These are phyloP conservation scores for Erigeron philadelphicus DNA, from an alignment of 140 eudicot genomes.

Conservation along the genomic window DNA sequence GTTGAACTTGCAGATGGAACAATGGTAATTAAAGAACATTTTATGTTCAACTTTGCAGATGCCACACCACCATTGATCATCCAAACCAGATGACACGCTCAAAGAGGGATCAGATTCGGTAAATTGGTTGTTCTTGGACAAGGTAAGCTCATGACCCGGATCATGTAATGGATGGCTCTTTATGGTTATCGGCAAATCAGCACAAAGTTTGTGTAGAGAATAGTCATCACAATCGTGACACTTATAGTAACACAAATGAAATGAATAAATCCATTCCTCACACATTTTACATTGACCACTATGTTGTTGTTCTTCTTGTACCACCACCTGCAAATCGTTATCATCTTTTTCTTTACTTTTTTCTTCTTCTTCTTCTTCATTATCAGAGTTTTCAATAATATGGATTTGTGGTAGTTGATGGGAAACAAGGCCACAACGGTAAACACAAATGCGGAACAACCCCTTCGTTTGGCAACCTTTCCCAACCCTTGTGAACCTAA, in stretches of 20 bases:
- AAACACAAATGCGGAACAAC: no score
- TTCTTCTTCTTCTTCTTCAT: background rate
- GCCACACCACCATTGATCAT: background rate
- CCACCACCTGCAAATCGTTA: background rate
- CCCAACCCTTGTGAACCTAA: no score
- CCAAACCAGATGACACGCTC: no score
- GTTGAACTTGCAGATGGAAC: conserved; percentile 5
- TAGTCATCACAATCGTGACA: background rate
- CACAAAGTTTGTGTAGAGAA: conserved; percentile 6
- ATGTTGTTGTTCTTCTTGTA: background rate
- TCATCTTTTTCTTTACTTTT: no score
- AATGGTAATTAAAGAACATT: background rate
- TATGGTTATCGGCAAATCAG: background rate
- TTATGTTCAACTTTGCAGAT: background rate
- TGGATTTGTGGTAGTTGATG: no score
- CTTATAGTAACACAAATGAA: conserved; percentile 1
- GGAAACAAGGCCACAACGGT: no score
- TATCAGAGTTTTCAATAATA: background rate
- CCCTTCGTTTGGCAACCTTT: no score
- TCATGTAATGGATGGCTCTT: background rate
- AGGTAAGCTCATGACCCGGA: conserved; percentile 5
- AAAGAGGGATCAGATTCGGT: background rate
- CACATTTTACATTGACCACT: background rate
- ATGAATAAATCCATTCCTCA: background rate
- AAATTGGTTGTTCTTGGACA: background rate